Conservation (phyloP, 2,329 filamentous ascomycete species). For the Phaeosphaeriaceae sp. region DNA sequence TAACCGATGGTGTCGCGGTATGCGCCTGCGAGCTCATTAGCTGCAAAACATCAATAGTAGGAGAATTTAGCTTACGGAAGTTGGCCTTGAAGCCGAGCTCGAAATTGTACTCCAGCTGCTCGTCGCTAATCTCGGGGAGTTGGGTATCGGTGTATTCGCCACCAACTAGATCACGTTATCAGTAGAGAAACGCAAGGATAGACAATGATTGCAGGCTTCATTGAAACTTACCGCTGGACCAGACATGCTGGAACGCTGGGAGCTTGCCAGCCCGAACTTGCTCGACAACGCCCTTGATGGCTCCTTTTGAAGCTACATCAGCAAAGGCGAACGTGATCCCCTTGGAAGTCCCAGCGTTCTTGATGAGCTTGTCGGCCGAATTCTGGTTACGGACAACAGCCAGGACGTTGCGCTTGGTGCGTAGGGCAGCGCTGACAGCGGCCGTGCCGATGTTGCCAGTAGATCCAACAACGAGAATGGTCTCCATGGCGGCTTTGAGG, state of each 20-base stretch:
- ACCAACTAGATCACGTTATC: slow-evolving; percentile 6
- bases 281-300: slow-evolving; percentile 8
- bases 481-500: not conserved
- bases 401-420: slow-evolving; percentile 10
- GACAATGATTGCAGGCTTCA: not conserved
- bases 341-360: slow-evolving; percentile 3
- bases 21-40: slow-evolving; percentile 5
- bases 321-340: slow-evolving; percentile 11
- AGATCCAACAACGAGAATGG: not conserved
- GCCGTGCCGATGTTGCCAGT: slow-evolving; percentile 12
- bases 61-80: slow-evolving; percentile 6
- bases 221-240: slow-evolving; percentile 6
- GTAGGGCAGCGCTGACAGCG: slow-evolving; percentile 12
- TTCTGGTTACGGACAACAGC: slow-evolving; percentile 14
- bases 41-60: too few species aligned
- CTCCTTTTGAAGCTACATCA: slow-evolving; percentile 5
- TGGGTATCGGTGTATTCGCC: slow-evolving; percentile 1
- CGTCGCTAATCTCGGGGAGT: not conserved
- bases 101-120: slow-evolving; percentile 4
- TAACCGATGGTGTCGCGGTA: slow-evolving; percentile 13
- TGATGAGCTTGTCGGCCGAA: slow-evolving; percentile 13
- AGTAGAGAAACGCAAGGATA: not conserved
- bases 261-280: slow-evolving; percentile 7
- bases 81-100: slow-evolving; percentile 6
- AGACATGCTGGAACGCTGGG: slow-evolving; percentile 17